phyloP scores from a whole-genome alignment of 495 filamentous ascomycete genomes.

The Daldinia grandis region DNA sequence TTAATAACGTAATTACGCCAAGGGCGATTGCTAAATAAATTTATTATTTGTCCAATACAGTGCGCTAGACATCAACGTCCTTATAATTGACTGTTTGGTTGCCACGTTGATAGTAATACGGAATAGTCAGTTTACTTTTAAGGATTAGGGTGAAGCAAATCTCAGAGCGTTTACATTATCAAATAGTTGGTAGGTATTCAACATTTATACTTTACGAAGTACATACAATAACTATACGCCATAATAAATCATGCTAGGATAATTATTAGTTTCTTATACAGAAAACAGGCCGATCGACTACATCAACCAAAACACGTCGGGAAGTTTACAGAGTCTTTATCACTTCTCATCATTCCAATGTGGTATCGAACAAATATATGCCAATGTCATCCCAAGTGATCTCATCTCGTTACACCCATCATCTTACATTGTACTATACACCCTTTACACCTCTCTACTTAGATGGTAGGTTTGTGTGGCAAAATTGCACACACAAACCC shows the following conservation, averaged over 20 bases:
- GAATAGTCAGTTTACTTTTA: neutral
- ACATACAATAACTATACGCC: neutral
- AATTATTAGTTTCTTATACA: neutral
- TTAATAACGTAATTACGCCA: neutral
- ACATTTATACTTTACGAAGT: neutral
- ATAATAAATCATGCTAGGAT: neutral
- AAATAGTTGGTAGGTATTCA: neutral
- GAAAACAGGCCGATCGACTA: neutral
- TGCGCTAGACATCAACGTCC: neutral
- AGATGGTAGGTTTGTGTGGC: neutral
- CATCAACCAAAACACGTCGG: neutral
- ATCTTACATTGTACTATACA: constrained; percentile 1
- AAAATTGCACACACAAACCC: neutral
- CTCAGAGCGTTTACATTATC: neutral
- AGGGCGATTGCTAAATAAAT: neutral
- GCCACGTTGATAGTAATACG: neutral
- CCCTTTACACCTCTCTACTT: neutral
- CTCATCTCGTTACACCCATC: neutral
- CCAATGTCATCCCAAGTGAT: neutral
- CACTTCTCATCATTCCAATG: neutral
- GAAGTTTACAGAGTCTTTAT: neutral
- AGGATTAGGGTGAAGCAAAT: neutral
- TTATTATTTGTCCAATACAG: neutral
- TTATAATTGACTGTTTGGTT: neutral
- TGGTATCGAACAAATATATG: neutral